These are phyloP conservation scores for Nissolia schottii DNA, from an alignment of 306 rosid genomes.

Conservation along the genomic window DNA sequence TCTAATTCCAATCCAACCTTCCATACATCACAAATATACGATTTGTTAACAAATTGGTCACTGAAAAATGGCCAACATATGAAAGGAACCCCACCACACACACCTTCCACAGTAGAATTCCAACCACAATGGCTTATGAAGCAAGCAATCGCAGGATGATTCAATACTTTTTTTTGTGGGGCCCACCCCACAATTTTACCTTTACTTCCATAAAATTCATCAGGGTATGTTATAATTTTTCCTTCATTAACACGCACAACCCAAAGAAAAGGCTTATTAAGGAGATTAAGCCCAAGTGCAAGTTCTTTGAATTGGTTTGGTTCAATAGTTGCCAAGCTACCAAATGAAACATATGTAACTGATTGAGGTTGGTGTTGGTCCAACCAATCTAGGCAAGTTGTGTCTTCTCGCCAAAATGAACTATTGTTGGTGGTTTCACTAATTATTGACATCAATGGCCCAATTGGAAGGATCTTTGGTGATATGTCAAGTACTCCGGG, in stretches of 20 bases:
- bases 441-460: slow-evolving; percentile 3
- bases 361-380: slow-evolving; percentile 14
- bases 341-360: slow-evolving; percentile 21
- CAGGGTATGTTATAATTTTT: neutral
- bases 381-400: slow-evolving; percentile 13
- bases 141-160: slow-evolving; percentile 26
- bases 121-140: slow-evolving; percentile 48
- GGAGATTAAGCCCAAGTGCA: slow-evolving; percentile 25
- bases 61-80: slow-evolving; percentile 47
- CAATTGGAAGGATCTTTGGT: slow-evolving; percentile 21
- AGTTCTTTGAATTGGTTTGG: slow-evolving; percentile 21
- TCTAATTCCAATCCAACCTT: slow-evolving; percentile 34
- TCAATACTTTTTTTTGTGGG: slow-evolving; percentile 33
- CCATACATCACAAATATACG: slow-evolving; percentile 43
- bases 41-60: slow-evolving; percentile 30
- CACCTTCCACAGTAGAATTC: slow-evolving; percentile 45
- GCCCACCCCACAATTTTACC: slow-evolving; percentile 36
- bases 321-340: neutral
- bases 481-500: neutral
- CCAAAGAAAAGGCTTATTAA: slow-evolving; percentile 29
- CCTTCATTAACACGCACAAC: neutral
- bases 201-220: slow-evolving; percentile 10
- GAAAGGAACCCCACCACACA: slow-evolving; percentile 34
- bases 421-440: neutral
- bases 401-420: slow-evolving; percentile 17